Conservation (phyloP, 2,329 filamentous ascomycete genomes). For the Pyricularia sp. region DNA sequence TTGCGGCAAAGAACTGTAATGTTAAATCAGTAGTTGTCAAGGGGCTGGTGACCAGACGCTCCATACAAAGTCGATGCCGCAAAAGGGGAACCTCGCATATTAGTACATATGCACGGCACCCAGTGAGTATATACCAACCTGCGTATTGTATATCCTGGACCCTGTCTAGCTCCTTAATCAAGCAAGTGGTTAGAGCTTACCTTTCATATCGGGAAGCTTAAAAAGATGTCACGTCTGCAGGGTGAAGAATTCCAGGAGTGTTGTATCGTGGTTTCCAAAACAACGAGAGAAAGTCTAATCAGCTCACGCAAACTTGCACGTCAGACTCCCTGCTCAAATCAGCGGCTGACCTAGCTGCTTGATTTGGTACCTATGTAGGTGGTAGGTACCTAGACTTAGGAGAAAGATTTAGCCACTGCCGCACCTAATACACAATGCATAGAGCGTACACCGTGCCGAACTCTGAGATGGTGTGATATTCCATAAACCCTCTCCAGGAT, state of each 20-base stretch:
- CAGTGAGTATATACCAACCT: background rate
- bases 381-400: too few species aligned
- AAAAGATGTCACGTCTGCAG: background rate
- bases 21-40: background rate
- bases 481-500: too few species aligned
- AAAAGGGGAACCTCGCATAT: background rate
- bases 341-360: too few species aligned
- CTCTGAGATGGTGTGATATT: too few species aligned
- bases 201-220: background rate
- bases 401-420: too few species aligned
- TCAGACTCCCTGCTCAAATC: too few species aligned
- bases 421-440: too few species aligned
- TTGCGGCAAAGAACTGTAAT: background rate
- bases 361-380: too few species aligned
- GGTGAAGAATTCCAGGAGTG: background rate
- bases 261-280: background rate
- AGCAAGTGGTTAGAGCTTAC: background rate
- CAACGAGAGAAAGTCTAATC: background rate
- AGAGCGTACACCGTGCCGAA: too few species aligned
- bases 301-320: background rate
- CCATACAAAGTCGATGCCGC: background rate
- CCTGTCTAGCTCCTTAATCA: background rate
- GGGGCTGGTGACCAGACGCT: background rate
- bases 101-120: background rate
- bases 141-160: background rate